Percentiles rank a stretch among this genome's conserved stretches.
phyloP scores from a whole-genome alignment of 2,329 filamentous ascomycete species.

The Scytalidium sp. region DNA sequence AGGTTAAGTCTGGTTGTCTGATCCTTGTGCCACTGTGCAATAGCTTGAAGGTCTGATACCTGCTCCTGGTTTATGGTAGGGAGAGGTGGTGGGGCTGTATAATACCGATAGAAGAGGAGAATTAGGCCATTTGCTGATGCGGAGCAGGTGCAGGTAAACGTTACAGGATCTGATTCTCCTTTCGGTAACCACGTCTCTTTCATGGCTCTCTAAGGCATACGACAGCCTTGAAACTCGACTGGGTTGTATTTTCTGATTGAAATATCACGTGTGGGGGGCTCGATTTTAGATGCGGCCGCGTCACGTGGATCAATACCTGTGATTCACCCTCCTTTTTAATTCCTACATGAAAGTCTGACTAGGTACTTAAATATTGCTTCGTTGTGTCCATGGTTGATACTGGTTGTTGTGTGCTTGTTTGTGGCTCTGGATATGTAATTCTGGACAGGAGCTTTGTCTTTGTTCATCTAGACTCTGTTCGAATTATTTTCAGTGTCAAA shows the following conservation, averaged over 20 bases:
- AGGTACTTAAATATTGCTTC: too few species aligned
- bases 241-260: background rate
- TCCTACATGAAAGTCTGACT: too few species aligned
- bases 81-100: conserved; percentile 19
- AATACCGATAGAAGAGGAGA: conserved; percentile 32
- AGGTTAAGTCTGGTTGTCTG: conserved; percentile 14
- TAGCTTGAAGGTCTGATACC: conserved; percentile 8
- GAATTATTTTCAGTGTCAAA: too few species aligned
- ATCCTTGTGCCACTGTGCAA: conserved; percentile 20
- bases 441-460: too few species aligned
- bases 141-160: conserved; percentile 27
- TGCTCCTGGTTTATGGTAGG: conserved; percentile 5
- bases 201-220: background rate
- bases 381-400: too few species aligned
- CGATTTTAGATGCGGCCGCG: background rate
- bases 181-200: background rate
- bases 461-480: too few species aligned
- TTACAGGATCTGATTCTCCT: conserved; percentile 26
- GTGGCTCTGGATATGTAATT: too few species aligned
- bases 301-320: background rate
- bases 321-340: background rate
- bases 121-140: conserved; percentile 18
- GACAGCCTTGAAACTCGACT: background rate
- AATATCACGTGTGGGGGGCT: background rate
- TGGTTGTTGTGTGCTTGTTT: too few species aligned